Conservation (phyloP, 1,284 basidiomycete genomes). For the Pisolithus thermaeus region DNA sequence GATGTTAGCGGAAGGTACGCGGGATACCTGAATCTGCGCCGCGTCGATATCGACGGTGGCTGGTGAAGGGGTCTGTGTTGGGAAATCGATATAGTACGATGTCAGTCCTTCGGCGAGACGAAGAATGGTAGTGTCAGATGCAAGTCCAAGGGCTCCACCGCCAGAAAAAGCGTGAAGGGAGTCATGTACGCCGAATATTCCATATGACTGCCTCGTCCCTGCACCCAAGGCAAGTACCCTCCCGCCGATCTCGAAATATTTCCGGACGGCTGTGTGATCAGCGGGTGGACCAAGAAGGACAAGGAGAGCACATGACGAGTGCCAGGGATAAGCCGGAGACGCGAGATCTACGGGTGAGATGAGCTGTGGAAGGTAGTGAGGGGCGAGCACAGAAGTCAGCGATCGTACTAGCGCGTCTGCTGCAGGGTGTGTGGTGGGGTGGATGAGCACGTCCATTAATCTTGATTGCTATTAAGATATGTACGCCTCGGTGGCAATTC, state of each 20-base stretch:
- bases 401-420: slow-evolving; percentile 50
- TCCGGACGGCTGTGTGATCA: slow-evolving; percentile 45
- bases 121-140: slow-evolving; percentile 16
- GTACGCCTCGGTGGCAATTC: too few species aligned
- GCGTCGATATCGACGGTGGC: slow-evolving; percentile 10
- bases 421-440: slow-evolving; percentile 64
- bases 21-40: slow-evolving; percentile 6
- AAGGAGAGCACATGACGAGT: slow-evolving; percentile 66
- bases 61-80: slow-evolving; percentile 10
- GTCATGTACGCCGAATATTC: slow-evolving; percentile 16
- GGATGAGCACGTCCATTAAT: slow-evolving; percentile 82
- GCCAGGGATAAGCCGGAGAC: slow-evolving; percentile 63
- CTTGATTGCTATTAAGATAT: too few species aligned
- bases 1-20: slow-evolving; percentile 12
- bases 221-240: slow-evolving; percentile 62
- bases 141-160: slow-evolving; percentile 13
- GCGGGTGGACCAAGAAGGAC: slow-evolving; percentile 62
- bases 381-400: slow-evolving; percentile 56
- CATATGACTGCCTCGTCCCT: slow-evolving; percentile 26
- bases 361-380: slow-evolving; percentile 75
- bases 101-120: slow-evolving; percentile 19
- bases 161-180: slow-evolving; percentile 5
- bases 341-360: slow-evolving; percentile 54
- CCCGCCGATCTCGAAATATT: slow-evolving; percentile 69
- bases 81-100: slow-evolving; percentile 25